phyloP scores from a whole-genome alignment of 352 stramenopile genomes.

The Globisporangium okanoganense region DNA sequence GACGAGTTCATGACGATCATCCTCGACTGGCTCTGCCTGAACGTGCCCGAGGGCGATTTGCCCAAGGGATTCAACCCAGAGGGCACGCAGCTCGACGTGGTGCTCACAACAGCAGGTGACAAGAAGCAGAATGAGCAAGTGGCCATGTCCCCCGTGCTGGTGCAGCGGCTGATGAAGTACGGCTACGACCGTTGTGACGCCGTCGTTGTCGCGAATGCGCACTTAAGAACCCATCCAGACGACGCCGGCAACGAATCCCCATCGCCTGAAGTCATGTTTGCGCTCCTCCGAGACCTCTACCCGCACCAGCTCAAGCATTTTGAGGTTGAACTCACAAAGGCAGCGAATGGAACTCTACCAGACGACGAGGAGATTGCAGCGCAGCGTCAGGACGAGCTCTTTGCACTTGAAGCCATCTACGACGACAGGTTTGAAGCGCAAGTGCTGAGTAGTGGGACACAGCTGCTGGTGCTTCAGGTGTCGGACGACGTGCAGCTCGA shows the following conservation, averaged over 20 bases:
- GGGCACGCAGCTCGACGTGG: slow-evolving; percentile 89
- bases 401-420: slow-evolving; percentile 82
- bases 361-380: slow-evolving; percentile 43
- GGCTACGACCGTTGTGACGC: slow-evolving; percentile 66
- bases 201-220: slow-evolving; percentile 39
- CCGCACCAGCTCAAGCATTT: slow-evolving; percentile 43
- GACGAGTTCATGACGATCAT: slow-evolving; percentile 36
- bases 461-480: slow-evolving; percentile 47
- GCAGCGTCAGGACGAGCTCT: slow-evolving; percentile 68
- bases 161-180: slow-evolving; percentile 76
- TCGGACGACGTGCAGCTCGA: slow-evolving; percentile 44
- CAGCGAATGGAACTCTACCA: neutral
- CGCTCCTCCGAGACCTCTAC: slow-evolving; percentile 37
- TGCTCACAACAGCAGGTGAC: slow-evolving; percentile 24
- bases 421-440: slow-evolving; percentile 55
- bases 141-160: slow-evolving; percentile 34
- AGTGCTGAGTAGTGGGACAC: slow-evolving; percentile 20
- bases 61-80: slow-evolving; percentile 84
- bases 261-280: slow-evolving; percentile 31
- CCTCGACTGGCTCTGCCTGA: slow-evolving; percentile 81
- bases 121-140: slow-evolving; percentile 6
- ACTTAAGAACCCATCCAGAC: slow-evolving; percentile 19
- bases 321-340: slow-evolving; percentile 16
- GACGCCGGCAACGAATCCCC: slow-evolving; percentile 28
- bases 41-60: slow-evolving; percentile 68